These are phyloP conservation scores for Beauveria sp. DNA, from an alignment of 2,329 filamentous ascomycete genomes.

Conservation along the genomic window DNA sequence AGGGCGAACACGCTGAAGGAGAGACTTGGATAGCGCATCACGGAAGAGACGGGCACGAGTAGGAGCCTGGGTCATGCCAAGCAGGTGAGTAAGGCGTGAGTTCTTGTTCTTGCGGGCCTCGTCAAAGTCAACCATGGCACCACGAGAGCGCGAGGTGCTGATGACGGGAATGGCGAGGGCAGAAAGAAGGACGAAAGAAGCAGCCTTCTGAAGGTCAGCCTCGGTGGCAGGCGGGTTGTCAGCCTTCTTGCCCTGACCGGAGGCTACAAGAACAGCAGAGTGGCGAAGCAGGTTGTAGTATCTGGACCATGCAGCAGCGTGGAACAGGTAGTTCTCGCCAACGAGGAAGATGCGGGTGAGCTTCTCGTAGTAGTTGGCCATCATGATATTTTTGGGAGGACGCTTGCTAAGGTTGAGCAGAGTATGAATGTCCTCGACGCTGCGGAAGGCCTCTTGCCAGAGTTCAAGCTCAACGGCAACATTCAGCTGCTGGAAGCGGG, in stretches of 20 bases:
- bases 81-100: constrained; percentile 86
- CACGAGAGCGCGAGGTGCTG: constrained; percentile 92
- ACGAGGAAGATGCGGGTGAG: constrained; percentile 97
- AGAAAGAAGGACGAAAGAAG: constrained; percentile 90
- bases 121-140: constrained; percentile 92
- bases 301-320: constrained; percentile 92
- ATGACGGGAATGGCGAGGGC: constrained; percentile 98
- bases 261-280: constrained; percentile 73
- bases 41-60: constrained; percentile 89
- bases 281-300: constrained; percentile 96
- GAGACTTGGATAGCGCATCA: constrained; percentile 88
- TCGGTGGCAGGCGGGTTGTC: constrained; percentile 89
- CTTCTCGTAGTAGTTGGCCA: constrained; percentile 99
- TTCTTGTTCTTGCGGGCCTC: constrained; percentile 99
- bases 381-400: constrained; percentile 97
- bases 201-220: constrained; percentile 84
- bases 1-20: constrained; percentile 83
- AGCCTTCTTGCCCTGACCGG: constrained; percentile 82
- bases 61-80: constrained; percentile 85
- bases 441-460: constrained; percentile 99
- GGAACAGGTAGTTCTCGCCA: constrained; percentile 98
- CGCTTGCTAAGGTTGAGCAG: constrained; percentile 96
- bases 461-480: constrained; percentile 95
- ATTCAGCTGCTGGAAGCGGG: constrained; percentile 96
- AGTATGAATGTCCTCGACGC: constrained; percentile 97